phyloP scores from a whole-genome alignment of 169 alveolate species.

The Plasmodium ovale region DNA sequence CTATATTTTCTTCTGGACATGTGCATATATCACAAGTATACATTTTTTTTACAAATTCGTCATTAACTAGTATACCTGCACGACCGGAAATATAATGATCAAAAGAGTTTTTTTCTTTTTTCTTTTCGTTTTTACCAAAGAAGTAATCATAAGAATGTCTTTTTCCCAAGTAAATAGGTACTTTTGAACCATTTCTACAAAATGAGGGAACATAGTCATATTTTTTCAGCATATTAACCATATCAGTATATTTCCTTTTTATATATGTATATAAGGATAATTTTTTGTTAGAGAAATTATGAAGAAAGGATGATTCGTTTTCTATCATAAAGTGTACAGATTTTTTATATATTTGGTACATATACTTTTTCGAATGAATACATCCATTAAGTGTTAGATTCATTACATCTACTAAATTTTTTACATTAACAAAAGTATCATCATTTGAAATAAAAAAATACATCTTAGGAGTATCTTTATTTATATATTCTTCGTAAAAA shows the following conservation, averaged over 20 bases:
- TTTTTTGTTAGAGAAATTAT: conserved; percentile 13
- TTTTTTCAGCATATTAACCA: conserved; percentile 11
- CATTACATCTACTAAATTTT: conserved; percentile 69
- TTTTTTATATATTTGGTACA: conserved; percentile 49
- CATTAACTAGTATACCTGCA: conserved; percentile 70
- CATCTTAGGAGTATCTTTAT: conserved; percentile 18
- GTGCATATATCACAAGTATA: conserved; percentile 28
- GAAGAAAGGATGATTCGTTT: conserved; percentile 2
- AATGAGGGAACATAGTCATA: conserved; percentile 45
- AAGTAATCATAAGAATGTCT: conserved; percentile 22
- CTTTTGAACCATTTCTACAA: conserved; percentile 10
- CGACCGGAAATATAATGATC: conserved; percentile 42
- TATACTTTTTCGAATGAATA: conserved; percentile 44
- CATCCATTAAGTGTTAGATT: conserved; percentile 53
- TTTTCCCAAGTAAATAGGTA: conserved; percentile 47
- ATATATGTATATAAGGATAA: conserved; percentile 19
- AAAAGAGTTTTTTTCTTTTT: too few relatives aligned
- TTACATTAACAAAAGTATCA: conserved; percentile 55
- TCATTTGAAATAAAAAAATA: conserved; percentile 55
- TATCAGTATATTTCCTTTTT: neutral
- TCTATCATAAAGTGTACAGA: conserved; percentile 15
- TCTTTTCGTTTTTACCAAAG: neutral
- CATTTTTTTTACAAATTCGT: conserved; percentile 22
- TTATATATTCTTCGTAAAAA: conserved; percentile 59
- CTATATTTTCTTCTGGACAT: neutral